Percentiles rank a stretch among this genome's conserved stretches.
Conservation (phyloP, 352 stramenopile species). For the Pythium dissimile region DNA sequence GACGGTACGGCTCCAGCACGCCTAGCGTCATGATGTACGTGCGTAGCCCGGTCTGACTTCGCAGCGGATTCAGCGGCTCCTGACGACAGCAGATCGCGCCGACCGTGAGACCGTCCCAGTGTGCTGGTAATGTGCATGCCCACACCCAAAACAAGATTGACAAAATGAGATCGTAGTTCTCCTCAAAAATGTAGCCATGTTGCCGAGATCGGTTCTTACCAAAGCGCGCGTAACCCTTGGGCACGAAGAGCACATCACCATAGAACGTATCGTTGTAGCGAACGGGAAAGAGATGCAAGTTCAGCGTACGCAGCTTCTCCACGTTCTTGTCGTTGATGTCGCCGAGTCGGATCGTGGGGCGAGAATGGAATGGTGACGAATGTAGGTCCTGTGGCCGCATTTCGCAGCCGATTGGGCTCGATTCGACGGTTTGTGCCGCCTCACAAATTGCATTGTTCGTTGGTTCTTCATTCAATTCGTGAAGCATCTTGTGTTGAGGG, state of each 20-base stretch:
- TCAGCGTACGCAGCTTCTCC: constrained; percentile 83
- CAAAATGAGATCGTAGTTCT: neutral
- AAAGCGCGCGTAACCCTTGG: constrained; percentile 45
- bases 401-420: neutral
- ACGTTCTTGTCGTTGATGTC: constrained; percentile 63
- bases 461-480: too few species aligned
- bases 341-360: constrained; percentile 22
- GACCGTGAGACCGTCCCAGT: constrained; percentile 77
- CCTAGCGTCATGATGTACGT: constrained; percentile 96
- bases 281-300: constrained; percentile 90
- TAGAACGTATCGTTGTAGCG: constrained; percentile 93
- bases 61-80: constrained; percentile 36
- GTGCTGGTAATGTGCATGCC: constrained; percentile 44
- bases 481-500: neutral
- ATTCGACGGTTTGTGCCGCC: neutral
- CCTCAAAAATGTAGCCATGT: constrained; percentile 7
- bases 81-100: constrained; percentile 89
- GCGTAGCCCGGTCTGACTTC: constrained; percentile 25
- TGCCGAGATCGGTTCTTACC: constrained; percentile 19
- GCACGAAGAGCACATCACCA: constrained; percentile 74
- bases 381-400: neutral
- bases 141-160: too few species aligned
- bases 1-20: constrained; percentile 86
- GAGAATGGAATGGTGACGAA: neutral
- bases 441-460: neutral